These are phyloP conservation scores for Keithomyces neogunnii DNA, from an alignment of 2,329 filamentous ascomycete genomes.

Conservation along the genomic window DNA sequence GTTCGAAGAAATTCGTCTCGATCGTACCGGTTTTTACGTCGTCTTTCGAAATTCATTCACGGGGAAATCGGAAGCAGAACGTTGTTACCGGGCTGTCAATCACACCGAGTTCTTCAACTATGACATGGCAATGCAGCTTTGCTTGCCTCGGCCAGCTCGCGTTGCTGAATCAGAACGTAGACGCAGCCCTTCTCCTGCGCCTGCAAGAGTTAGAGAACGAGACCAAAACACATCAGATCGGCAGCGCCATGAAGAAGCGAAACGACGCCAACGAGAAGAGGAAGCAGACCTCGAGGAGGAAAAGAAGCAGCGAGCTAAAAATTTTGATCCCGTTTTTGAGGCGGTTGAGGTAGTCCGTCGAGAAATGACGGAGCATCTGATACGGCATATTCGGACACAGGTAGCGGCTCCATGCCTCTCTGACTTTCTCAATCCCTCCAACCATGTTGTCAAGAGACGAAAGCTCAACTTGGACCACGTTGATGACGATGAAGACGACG, in stretches of 20 bases:
- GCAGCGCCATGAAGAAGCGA: constrained; percentile 56
- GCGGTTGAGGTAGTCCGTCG: constrained; percentile 70
- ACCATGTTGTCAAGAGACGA: constrained; percentile 70
- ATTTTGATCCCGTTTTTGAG: constrained; percentile 83
- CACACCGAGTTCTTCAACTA: constrained; percentile 87
- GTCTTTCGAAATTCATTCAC: constrained; percentile 73
- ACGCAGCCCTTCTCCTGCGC: constrained; percentile 28
- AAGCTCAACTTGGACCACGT: constrained; percentile 70
- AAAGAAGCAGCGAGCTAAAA: constrained; percentile 75
- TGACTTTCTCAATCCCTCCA: constrained; percentile 72
- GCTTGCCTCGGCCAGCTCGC: constrained; percentile 21
- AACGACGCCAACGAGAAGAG: constrained; percentile 60
- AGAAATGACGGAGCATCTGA: constrained; percentile 78
- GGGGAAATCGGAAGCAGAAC: constrained; percentile 72
- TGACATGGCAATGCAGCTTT: constrained; percentile 80
- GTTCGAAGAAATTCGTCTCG: constrained; percentile 74
- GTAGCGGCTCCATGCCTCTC: constrained; percentile 75
- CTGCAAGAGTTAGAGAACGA: not conserved
- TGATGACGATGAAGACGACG: constrained; percentile 46
- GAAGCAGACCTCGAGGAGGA: constrained; percentile 82
- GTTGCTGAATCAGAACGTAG: constrained; percentile 16
- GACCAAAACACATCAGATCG: constrained; percentile 14
- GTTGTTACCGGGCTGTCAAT: constrained; percentile 72
- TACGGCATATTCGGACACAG: constrained; percentile 81
- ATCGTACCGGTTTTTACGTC: constrained; percentile 83